Evolutionary conservation across 352 stramenopile genomes (phyloP), one percentile per base, ranked within the genome.

Genomic region (Globisporangium emineosum): DNA sequence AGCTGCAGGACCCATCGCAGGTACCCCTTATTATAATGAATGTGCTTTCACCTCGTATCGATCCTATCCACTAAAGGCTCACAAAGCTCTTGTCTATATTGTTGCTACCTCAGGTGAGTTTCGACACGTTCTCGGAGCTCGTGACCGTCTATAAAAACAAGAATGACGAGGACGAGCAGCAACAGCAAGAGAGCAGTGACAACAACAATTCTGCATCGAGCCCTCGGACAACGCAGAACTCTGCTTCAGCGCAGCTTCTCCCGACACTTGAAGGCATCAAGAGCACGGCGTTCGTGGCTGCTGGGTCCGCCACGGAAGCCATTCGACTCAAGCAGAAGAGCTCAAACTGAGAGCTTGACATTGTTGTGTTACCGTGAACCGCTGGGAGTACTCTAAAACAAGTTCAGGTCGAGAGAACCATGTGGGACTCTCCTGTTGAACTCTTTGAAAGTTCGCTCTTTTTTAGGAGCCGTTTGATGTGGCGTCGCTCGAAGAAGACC

Each of bases 91-190:
- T 21, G 10, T 49, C 0, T 8, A 51, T 5, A 19, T n/a, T 17
- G 17, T 29, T 15, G 15, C 4, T n/a, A 25, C 2, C 19, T 54
- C 57, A 91, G 83, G 70, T 90, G 62, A 73, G 74, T 33, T 90
- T 91, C 57, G 79, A 88, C 35, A 62, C 79, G 25, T 91, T 91
- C 42, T 67, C 68, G 5, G 77, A 88, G 29, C 67, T 91, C 25
- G 76, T 78, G 19, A 58, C 62, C 5, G 78, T 78, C 61, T 83
- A 77, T 56, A 35, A 51, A 32, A 62, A 40, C 37, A 60, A 12
- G 5, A 54, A 21, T 29, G n/a, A 23, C 17, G 52, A 45, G 1
- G 30, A 25, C 19, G 29, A 43, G 52, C 47, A 62, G 9, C 30
- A 60, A 50, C 47, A 62, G 9, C 30, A 60, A 50, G 27, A 42